phyloP scores from a whole-genome alignment of 306 rosid species.

The Sicyos baderoa region DNA sequence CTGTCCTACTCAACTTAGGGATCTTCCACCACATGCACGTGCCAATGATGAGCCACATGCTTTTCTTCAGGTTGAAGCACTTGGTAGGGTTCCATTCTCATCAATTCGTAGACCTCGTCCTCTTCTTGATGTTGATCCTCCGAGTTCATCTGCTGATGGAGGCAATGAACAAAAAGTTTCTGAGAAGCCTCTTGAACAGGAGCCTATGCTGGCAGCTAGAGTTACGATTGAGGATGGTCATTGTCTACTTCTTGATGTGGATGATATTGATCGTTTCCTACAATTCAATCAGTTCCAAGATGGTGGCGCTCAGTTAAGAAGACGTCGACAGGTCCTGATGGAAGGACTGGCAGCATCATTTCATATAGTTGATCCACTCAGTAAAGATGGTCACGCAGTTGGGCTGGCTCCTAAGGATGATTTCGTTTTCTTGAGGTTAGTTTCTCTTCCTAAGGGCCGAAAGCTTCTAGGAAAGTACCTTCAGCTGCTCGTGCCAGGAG shows the following conservation, averaged over 20 bases:
- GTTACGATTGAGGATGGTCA: conserved; percentile 86
- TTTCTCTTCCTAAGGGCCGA: conserved; percentile 80
- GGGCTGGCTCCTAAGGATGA: conserved; percentile 80
- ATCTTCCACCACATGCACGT: conserved; percentile 70
- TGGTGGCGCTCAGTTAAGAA: conserved; percentile 55
- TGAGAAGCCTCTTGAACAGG: conserved; percentile 94
- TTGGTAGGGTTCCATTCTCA: conserved; percentile 96
- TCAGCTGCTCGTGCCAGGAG: conserved; percentile 52
- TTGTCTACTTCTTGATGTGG: conserved; percentile 89
- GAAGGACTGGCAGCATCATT: conserved; percentile 79
- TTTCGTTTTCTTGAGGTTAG: conserved; percentile 67
- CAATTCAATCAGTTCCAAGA: conserved; percentile 83
- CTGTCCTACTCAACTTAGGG: conserved; percentile 79
- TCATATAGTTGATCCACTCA: conserved; percentile 87
- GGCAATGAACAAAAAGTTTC: conserved; percentile 54
- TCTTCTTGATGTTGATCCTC: conserved; percentile 90
- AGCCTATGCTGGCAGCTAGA: conserved; percentile 94
- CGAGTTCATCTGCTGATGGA: conserved; percentile 45
- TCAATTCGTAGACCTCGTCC: conserved; percentile 99
- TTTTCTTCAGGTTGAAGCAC: conserved; percentile 98
- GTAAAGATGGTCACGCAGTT: conserved; percentile 49
- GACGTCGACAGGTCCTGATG: conserved; percentile 55
- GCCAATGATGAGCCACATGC: conserved; percentile 84
- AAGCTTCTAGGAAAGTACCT: conserved; percentile 73
- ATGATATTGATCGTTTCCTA: conserved; percentile 88